Evolutionary conservation across 805 yeast species (phyloP).

Genomic region (Cyberlindnera saturnus): DNA sequence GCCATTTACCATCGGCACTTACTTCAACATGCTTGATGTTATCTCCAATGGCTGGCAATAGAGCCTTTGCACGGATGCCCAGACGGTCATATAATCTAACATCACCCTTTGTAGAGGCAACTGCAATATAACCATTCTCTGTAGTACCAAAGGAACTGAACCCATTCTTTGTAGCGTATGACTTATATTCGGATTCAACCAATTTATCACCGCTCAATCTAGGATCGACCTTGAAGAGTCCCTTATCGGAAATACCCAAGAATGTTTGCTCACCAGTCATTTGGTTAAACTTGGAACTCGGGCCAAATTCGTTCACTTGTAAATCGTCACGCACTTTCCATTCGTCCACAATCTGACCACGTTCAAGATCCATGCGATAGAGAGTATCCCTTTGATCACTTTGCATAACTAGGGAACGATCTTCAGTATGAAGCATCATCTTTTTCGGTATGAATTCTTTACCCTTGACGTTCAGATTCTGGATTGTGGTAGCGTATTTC

Average conservation of each 20-base stretch:
- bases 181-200: constrained; percentile 49
- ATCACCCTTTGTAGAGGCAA: constrained; percentile 71
- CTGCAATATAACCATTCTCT: constrained; percentile 66
- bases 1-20: constrained; percentile 75
- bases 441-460: constrained; percentile 48
- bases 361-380: constrained; percentile 71
- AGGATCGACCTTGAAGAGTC: constrained; percentile 76
- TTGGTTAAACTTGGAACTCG: constrained; percentile 69
- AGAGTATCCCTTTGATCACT: constrained; percentile 44
- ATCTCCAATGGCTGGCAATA: constrained; percentile 80
- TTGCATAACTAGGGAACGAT: constrained; percentile 61
- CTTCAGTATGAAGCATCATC: constrained; percentile 75
- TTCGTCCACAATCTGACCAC: constrained; percentile 81
- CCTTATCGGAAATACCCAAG: constrained; percentile 59
- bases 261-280: constrained; percentile 69
- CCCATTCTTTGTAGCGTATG: constrained; percentile 40
- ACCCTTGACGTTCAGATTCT: constrained; percentile 48
- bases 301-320: constrained; percentile 55
- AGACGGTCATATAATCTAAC: constrained; percentile 66
- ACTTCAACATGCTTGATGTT: constrained; percentile 59
- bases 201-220: constrained; percentile 54
- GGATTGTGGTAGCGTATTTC: constrained; percentile 63
- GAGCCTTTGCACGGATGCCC: constrained; percentile 73
- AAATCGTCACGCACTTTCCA: constrained; percentile 54
- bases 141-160: constrained; percentile 47